These are phyloP conservation scores for Capsicum rhomboideum DNA, from an alignment of 257 asterid species.

Conservation along the genomic window DNA sequence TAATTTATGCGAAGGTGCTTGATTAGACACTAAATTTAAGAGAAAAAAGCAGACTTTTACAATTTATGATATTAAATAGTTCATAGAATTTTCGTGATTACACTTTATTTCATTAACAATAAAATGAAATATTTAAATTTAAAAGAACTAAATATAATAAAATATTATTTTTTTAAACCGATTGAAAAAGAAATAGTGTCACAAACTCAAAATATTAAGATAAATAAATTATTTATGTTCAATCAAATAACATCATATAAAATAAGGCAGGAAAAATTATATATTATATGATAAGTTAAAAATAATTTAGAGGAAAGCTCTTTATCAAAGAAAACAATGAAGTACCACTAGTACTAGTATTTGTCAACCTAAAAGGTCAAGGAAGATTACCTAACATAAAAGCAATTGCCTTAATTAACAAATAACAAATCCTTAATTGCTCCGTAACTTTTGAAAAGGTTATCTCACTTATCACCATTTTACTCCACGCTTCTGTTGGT, in stretches of 20 bases:
- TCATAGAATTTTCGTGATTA: background rate
- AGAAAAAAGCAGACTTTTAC: too few relatives aligned
- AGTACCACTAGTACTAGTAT: background rate
- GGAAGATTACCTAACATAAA: background rate
- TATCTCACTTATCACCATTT: background rate
- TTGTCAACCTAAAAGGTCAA: background rate
- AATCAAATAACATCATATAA: background rate
- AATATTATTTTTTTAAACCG: fast-evolving
- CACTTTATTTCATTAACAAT: background rate
- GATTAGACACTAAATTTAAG: background rate
- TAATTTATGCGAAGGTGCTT: background rate
- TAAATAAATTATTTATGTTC: background rate
- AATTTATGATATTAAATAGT: too few relatives aligned
- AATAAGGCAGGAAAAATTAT: too few relatives aligned
- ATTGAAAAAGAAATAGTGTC: too few relatives aligned
- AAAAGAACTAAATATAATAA: background rate
- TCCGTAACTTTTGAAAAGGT: background rate
- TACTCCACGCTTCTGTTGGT: background rate
- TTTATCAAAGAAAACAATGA: background rate
- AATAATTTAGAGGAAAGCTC: background rate
- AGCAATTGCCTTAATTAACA: background rate
- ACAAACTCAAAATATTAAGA: too few relatives aligned
- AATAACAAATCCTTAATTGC: background rate
- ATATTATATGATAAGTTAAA: background rate
- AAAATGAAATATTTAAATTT: background rate